Base-by-base conservation (phyloP, 345 rosid genomes). In the Murraya koenigii region DNA sequence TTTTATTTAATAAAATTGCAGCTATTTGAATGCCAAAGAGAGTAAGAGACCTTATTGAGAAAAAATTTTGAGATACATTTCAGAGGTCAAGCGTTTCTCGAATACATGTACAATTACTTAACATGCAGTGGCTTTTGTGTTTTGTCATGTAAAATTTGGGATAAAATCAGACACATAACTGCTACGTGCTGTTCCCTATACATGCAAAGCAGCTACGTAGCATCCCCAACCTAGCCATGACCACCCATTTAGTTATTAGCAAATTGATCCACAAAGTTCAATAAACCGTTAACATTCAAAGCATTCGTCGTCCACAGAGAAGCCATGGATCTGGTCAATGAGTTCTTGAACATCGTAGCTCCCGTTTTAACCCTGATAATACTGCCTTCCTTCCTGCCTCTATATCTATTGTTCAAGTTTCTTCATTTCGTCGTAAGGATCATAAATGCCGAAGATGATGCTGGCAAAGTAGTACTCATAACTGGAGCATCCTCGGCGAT, bases 401-500 rank as follows among this genome's bases (percentile, higher is more conserved):
- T 79, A 13, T 90, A 81, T 72, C 83, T 83, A 26, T 75, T 80
- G 67, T 63, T 86, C 70, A 88, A 85, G 77, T 74, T 66, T 55
- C 76, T 74, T 26, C 33, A 77, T 66, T 79, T 82, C 72, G 47
- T 71, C 35, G 74, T 3, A 62, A 78, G 77, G 33, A 62, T 78
- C 56, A 7, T 88, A 0, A 84, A 82, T 84, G 68, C 69, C 0
- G 88, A 89, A 77, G 80, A 91, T 76, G 80, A 90, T 2, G 79
- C 89, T 26, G 93, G 96, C 62, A 90, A 91, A 88, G 94, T 90
- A 1, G 79, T 89, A 49, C 83, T 91, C 58, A 85, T 90, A 78
- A 85, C 93, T 28, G 91, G 92, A 39, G 94, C 91, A 65, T 89
- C 93, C 69, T 91, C 94, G 0, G 94, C 92, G 69, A 86, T 91